Conservation (phyloP, 306 rosid species). For the Mimosa bimucronata region DNA sequence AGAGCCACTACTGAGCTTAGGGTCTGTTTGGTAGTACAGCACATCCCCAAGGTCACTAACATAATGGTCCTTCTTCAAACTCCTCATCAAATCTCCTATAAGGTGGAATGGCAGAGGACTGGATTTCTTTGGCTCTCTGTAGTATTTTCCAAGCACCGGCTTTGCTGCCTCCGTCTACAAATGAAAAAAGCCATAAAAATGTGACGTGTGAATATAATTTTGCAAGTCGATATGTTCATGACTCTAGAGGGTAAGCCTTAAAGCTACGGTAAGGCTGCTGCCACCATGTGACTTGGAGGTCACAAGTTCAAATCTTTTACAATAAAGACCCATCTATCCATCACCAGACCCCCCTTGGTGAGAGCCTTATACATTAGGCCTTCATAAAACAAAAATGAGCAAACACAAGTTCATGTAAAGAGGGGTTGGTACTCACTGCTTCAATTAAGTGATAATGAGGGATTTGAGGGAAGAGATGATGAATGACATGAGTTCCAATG, state of each 20-base stretch:
- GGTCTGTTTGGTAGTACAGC: constrained; percentile 84
- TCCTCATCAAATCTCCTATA: constrained; percentile 69
- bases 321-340: too few relatives aligned
- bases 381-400: not conserved
- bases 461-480: constrained; percentile 86
- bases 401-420: constrained; percentile 6
- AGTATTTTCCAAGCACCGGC: constrained; percentile 81
- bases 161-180: constrained; percentile 87
- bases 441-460: constrained; percentile 83
- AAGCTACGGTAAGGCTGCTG: too few relatives aligned
- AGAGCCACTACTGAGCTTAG: constrained; percentile 48
- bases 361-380: too few relatives aligned
- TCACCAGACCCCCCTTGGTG: too few relatives aligned
- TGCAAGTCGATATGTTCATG: too few relatives aligned
- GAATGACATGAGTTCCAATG: constrained; percentile 83
- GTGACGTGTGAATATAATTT: too few relatives aligned
- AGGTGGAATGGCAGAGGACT: constrained; percentile 78
- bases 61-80: constrained; percentile 83
- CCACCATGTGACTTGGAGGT: too few relatives aligned
- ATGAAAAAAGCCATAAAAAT: not conserved
- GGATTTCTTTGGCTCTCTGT: constrained; percentile 78
- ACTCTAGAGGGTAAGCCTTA: too few relatives aligned
- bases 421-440: constrained; percentile 72
- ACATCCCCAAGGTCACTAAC: constrained; percentile 84
- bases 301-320: too few relatives aligned